Base-by-base conservation (phyloP, 495 filamentous ascomycete species). In the Astrothelium subdiscretum region DNA sequence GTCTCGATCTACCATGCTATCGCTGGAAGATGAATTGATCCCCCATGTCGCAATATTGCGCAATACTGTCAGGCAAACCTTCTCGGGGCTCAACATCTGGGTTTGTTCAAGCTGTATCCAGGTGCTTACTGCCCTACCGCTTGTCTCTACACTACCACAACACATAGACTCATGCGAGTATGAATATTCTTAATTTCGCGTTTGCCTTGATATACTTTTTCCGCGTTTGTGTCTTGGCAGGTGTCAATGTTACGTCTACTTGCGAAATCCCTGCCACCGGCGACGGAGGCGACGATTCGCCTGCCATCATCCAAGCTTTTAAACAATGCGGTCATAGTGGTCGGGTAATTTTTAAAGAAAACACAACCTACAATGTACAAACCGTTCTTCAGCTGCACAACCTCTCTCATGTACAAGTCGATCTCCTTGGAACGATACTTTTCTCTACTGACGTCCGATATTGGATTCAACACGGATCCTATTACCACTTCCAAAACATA, bases 401-500 rank as follows among this genome's bases (percentile, higher is more conserved):
- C 29, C 48, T 54, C 8, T 27, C 22, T 24, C 26, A 54, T 15
- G 48, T 54, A 11, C 48, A 73, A 2, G 69, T 76, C n/a, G 66
- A 67, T 20, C 54, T 77, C 2, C 61, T 66, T 15, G 75, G 76
- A 0, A 70, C 71, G 29, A 68, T 72, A 32, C 66, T 61, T 42
- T 78, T 72, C 65, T 70, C 67, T 27, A 74, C 68, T 6, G 69
- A 78, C 54, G 71, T 74, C 6, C 44, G 62, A 2, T 78, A 78
- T 60, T 77, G 76, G 76, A 67, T 74, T 0, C 67, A 67, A 8
- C 65, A 76, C 60, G 72, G 69, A 27, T 69, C 74, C 31, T 63
- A 67, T 0, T 67, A 75, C 1, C 74, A 72, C 26, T 76, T 76
- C 44, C 76, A 78, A 60, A 72, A 76, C 43, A 74, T 76, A 58